phyloP scores from a whole-genome alignment of 2,329 filamentous ascomycete genomes.

The Elsinoe arachidis region DNA sequence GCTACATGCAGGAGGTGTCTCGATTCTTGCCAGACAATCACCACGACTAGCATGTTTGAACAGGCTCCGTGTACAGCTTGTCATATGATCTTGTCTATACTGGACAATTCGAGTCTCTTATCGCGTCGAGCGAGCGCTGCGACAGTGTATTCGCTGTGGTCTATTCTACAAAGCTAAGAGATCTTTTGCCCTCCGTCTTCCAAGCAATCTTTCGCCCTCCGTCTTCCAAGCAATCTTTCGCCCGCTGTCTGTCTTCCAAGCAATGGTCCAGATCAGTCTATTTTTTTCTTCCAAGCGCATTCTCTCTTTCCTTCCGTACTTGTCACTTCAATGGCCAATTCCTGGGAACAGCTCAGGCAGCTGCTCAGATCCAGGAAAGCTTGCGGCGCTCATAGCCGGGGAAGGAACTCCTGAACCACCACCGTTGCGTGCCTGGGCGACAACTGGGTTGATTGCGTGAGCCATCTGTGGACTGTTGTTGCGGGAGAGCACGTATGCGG shows the following conservation, averaged over 20 bases:
- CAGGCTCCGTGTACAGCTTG: not conserved
- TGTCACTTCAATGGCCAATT: too few species aligned
- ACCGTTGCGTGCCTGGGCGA: not conserved
- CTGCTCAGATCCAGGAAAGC: not conserved
- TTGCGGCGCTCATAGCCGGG: not conserved
- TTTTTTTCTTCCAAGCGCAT: not conserved
- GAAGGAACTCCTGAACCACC: not conserved
- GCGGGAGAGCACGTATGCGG: not conserved
- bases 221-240: not conserved
- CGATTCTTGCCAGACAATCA: not conserved
- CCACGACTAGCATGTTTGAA: not conserved
- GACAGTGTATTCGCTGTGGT: not conserved
- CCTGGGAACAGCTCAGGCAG: not conserved
- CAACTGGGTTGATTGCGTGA: not conserved
- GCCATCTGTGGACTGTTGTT: not conserved
- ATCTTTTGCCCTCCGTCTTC: not conserved
- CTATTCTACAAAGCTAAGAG: not conserved
- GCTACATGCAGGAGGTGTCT: not conserved
- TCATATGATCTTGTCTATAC: not conserved
- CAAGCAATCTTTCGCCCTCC: not conserved
- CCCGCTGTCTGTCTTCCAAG: not conserved
- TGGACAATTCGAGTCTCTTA: not conserved
- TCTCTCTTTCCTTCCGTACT: not conserved
- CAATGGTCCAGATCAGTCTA: not conserved
- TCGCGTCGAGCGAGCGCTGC: too few species aligned